phyloP scores from a whole-genome alignment of 2,329 filamentous ascomycete species.

The Aspergillus sclerotialis region DNA sequence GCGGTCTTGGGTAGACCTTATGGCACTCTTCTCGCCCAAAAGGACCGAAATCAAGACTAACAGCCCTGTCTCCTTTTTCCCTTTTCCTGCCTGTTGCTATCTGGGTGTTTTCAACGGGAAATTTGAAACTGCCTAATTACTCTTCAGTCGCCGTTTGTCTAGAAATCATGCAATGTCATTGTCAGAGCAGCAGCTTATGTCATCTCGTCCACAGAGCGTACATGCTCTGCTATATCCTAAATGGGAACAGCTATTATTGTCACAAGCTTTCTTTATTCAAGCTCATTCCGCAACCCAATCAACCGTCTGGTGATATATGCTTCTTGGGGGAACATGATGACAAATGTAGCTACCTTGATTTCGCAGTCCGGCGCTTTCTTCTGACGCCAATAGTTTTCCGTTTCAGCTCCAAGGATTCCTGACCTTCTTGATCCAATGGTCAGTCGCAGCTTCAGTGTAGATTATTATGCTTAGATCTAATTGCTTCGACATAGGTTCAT shows the following conservation, averaged over 20 bases:
- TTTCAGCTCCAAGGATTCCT: slow-evolving; percentile 77
- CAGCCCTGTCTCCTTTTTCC: too few relatives aligned
- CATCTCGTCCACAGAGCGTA: slow-evolving; percentile 59
- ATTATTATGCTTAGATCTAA: neutral
- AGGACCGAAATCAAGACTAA: too few relatives aligned
- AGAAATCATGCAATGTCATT: slow-evolving; percentile 22
- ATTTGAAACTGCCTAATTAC: too few relatives aligned
- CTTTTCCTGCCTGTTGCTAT: too few relatives aligned
- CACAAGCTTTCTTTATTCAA: slow-evolving; percentile 60
- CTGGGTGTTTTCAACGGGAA: too few relatives aligned
- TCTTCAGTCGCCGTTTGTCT: slow-evolving; percentile 1
- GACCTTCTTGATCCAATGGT: slow-evolving; percentile 79
- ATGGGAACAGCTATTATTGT: slow-evolving; percentile 66
- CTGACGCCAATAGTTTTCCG: slow-evolving; percentile 46
- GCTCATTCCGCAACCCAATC: slow-evolving; percentile 74
- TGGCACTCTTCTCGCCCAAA: too few relatives aligned
- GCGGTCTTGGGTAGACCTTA: too few relatives aligned
- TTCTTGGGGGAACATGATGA: slow-evolving; percentile 71
- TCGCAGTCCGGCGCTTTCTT: slow-evolving; percentile 53
- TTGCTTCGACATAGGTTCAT: slow-evolving; percentile 56
- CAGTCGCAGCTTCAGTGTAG: slow-evolving; percentile 23
- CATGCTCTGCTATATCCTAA: slow-evolving; percentile 64
- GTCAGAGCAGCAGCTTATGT: slow-evolving; percentile 39
- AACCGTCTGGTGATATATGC: slow-evolving; percentile 80
- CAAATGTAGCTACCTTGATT: slow-evolving; percentile 70